Evolutionary conservation across 352 stramenopile genomes (phyloP).

Genomic region (Elongisporangium senticosum): DNA sequence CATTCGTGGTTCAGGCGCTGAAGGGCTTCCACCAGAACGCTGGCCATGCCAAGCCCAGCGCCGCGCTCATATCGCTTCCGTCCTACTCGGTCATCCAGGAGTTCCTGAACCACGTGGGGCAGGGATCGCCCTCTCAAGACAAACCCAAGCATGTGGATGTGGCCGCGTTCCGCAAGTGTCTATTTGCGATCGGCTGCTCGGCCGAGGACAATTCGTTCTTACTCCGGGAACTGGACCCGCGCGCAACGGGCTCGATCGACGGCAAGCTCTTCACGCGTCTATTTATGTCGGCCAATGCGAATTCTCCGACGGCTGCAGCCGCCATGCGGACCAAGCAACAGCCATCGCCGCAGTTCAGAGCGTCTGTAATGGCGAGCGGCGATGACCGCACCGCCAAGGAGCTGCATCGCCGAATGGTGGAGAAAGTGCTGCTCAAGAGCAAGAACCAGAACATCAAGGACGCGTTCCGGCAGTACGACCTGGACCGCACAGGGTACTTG

Average conservation of each 20-base stretch:
- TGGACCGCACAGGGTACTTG: constrained; percentile 37
- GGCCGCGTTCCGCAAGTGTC: constrained; percentile 21
- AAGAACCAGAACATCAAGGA: constrained; percentile 58
- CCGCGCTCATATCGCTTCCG: not conserved
- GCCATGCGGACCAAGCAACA: not conserved
- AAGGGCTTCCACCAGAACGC: not conserved
- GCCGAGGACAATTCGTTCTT: constrained; percentile 23
- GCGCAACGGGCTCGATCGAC: not conserved
- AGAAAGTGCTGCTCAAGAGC: constrained; percentile 46
- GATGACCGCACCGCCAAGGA: constrained; percentile 17
- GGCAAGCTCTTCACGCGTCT: not conserved
- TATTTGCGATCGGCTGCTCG: constrained; percentile 26
- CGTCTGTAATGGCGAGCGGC: not conserved
- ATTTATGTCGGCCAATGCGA: not conserved
- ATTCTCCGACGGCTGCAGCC: not conserved
- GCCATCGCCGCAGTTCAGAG: not conserved
- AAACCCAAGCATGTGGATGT: not conserved
- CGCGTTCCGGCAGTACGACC: constrained; percentile 60
- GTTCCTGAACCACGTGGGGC: not conserved
- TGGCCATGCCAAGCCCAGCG: not conserved
- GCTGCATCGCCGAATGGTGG: constrained; percentile 54
- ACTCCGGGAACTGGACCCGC: constrained; percentile 19
- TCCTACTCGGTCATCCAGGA: not conserved
- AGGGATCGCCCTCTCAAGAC: not conserved
- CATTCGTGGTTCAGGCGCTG: not conserved